Evolutionary conservation across 352 stramenopile genomes (phyloP).

Genomic region (Globisporangium cystogenes): DNA sequence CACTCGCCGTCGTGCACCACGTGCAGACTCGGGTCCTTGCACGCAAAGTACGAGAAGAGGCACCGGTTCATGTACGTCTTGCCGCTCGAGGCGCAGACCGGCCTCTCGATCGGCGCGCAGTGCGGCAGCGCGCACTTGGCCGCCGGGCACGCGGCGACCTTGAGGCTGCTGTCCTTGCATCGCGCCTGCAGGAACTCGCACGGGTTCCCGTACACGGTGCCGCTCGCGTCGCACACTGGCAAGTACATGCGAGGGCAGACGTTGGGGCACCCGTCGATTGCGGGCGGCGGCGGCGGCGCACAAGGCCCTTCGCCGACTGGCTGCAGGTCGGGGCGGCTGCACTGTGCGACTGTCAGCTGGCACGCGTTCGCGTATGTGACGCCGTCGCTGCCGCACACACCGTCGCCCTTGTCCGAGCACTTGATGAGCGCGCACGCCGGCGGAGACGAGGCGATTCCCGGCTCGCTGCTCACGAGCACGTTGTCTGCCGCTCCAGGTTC

Average conservation of each 20-base stretch:
- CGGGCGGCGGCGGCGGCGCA: not conserved
- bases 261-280: not conserved
- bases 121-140: not conserved
- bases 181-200: constrained; percentile 34
- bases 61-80: constrained; percentile 14
- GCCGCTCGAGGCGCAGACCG: constrained; percentile 10
- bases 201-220: constrained; percentile 39
- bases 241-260: constrained; percentile 10
- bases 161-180: constrained; percentile 17
- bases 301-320: constrained; percentile 8
- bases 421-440: constrained; percentile 11
- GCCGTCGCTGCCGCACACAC: constrained; percentile 12
- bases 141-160: not conserved
- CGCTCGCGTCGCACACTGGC: constrained; percentile 46
- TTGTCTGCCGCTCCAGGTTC: not conserved
- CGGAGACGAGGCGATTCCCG: not conserved
- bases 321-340: not conserved
- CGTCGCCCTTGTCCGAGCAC: constrained; percentile 7
- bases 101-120: constrained; percentile 8
- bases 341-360: constrained; percentile 6
- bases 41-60: constrained; percentile 4
- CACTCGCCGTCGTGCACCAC: constrained; percentile 2
- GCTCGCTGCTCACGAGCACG: not conserved
- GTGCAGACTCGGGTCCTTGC: constrained; percentile 4
- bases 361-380: constrained; percentile 13